Evolutionary conservation across 257 asterid genomes (phyloP), one percentile per base, ranked within the genome.

Genomic region (Parsonsia alboflavescens): DNA sequence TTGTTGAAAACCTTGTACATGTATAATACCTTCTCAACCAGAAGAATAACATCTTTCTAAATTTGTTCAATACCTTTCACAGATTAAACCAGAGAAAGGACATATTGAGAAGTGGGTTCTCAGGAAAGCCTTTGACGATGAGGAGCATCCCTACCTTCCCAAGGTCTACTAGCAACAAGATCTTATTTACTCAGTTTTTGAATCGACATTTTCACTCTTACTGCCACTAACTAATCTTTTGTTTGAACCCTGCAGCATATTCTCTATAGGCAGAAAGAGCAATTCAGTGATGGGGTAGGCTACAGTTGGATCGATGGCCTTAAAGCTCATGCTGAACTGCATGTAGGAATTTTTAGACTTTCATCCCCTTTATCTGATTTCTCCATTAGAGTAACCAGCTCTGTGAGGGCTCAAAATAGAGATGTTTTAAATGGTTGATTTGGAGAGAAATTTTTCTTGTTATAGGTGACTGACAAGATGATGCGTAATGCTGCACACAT

Each of bases 241-340:
- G 39, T 46, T 67, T 78, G 53, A 21, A 41, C 10, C 15, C 61
- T 88, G 86, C 96, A 95, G 99, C 97, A 92, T 80, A 95, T 95
- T 75, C 86, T 95, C 33, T 92, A 95, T 65, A 81, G 99, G 81
- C 98, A 92, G 76, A 95, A 95, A 54, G 99, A 95, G 72, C 98
- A 95, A 83, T 92, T 95, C 84, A 92, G 99, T 26, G 99, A 95
- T 69, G 99, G 99, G 3, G 99, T 95, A 50, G 99, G 99, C 68
- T 92, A 92, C 78, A 93, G 97, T 75, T 95, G 99, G 99, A 95
- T 95, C 7, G 99, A 95, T 76, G 98, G 99, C 59, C 99, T 95
- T 17, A 95, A 92, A 84, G 93, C 90, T 64, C 99, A 95, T 67
- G 97, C 97, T 0, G 96, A 79, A 52, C 80, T 73, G 58, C 92